Percentiles rank a stretch among this genome's conserved stretches.
phyloP scores from a whole-genome alignment of 2,329 filamentous ascomycete genomes.

The Trichoderma lentiforme region DNA sequence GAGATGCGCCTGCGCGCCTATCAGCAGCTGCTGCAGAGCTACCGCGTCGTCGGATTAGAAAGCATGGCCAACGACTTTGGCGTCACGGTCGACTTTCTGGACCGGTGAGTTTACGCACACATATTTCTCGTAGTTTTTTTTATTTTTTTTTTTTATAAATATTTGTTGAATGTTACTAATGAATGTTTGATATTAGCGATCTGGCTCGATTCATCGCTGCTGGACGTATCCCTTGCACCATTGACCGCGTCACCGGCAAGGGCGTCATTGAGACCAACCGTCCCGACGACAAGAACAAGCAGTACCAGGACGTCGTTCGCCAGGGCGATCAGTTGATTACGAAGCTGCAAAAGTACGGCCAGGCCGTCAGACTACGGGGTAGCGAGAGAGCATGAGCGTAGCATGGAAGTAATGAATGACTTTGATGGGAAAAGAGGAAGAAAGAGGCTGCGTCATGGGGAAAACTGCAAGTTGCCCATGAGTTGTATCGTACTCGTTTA shows the following conservation, averaged over 20 bases:
- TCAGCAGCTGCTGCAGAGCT: conserved; percentile 94
- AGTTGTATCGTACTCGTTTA: not conserved
- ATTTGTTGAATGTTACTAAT: too few species aligned
- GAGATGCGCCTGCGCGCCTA: conserved; percentile 98
- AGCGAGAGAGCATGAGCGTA: conserved; percentile 75
- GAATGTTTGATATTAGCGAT: conserved; percentile 55
- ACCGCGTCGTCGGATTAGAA: conserved; percentile 91
- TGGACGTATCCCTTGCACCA: conserved; percentile 91
- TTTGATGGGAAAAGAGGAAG: not conserved
- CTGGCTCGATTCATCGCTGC: conserved; percentile 95
- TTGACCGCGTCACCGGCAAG: conserved; percentile 93
- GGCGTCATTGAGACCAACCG: conserved; percentile 98
- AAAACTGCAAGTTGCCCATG: not conserved
- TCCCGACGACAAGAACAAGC: conserved; percentile 99
- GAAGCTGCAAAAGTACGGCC: conserved; percentile 98
- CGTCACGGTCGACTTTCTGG: conserved; percentile 92
- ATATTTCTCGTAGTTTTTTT: too few species aligned
- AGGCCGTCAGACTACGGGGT: conserved; percentile 88
- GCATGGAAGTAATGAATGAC: not conserved
- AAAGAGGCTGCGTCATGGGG: not conserved
- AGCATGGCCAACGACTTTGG: conserved; percentile 98
- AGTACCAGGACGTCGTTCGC: conserved; percentile 96
- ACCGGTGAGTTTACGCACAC: conserved; percentile 62
- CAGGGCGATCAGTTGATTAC: conserved; percentile 97
- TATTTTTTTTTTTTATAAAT: too few species aligned